A percentile compares a stretch with the other conserved stretches of the same genome.
Evolutionary conservation across 495 filamentous ascomycete genomes (phyloP).

Genomic region (Xylaria castorea): DNA sequence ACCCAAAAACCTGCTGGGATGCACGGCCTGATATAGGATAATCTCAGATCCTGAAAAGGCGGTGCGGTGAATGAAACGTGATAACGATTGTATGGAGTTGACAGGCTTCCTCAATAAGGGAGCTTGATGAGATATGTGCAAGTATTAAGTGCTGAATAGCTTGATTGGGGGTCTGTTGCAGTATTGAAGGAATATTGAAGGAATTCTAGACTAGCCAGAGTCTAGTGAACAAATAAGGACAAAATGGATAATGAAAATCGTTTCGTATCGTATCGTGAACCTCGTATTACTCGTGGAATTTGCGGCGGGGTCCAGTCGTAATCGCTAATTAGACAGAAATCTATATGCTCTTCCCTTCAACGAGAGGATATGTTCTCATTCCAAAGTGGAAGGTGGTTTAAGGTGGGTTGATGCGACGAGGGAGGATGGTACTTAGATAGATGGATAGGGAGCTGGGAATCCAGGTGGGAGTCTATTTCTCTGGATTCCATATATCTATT

Average conservation of each 20-base stretch:
- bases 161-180: slow-evolving; percentile 20
- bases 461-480: slow-evolving; percentile 4
- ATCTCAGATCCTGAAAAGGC: slow-evolving; percentile 1
- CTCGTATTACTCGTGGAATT: slow-evolving; percentile 26
- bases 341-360: slow-evolving; percentile 24
- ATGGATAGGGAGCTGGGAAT: slow-evolving; percentile 21
- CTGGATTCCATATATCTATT: slow-evolving; percentile 33
- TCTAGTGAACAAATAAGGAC: slow-evolving; percentile 18
- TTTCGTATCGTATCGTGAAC: slow-evolving; percentile 24
- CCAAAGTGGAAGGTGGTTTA: slow-evolving; percentile 17
- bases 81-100: background rate
- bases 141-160: slow-evolving; percentile 22
- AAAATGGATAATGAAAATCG: slow-evolving; percentile 24
- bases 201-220: slow-evolving; percentile 32
- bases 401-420: slow-evolving; percentile 17
- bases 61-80: slow-evolving; percentile 16
- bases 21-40: slow-evolving; percentile 28
- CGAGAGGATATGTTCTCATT: slow-evolving; percentile 11
- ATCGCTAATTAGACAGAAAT: slow-evolving; percentile 23
- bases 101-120: background rate
- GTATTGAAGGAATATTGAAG: slow-evolving; percentile 28
- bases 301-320: slow-evolving; percentile 22
- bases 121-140: slow-evolving; percentile 19
- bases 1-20: slow-evolving; percentile 29
- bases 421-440: background rate